A percentile compares a stretch with the other conserved stretches of the same genome.
Evolutionary conservation across 2,329 filamentous ascomycete species (phyloP).

Genomic region (Fusarium circinatum): DNA sequence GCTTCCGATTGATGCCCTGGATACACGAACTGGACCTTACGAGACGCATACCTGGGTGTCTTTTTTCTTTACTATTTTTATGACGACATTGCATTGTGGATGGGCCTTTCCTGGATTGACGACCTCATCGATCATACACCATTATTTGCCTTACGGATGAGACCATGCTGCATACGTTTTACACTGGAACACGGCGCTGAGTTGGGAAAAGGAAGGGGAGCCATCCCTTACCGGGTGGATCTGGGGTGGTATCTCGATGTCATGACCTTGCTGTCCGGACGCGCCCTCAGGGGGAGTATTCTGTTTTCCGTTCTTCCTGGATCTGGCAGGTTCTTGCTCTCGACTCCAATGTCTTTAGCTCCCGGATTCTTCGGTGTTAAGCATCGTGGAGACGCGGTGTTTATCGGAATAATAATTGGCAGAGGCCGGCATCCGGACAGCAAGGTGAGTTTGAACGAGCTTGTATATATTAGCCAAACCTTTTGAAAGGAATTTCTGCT

Average conservation of each 20-base stretch:
- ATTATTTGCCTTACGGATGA: slow-evolving; percentile 47
- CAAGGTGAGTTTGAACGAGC: slow-evolving; percentile 61
- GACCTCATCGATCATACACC: slow-evolving; percentile 42
- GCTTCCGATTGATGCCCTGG: slow-evolving; percentile 41
- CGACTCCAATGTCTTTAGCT: slow-evolving; percentile 38
- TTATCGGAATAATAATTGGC: slow-evolving; percentile 45
- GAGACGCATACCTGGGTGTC: slow-evolving; percentile 36
- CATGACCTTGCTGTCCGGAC: slow-evolving; percentile 50
- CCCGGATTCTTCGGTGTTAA: slow-evolving; percentile 41
- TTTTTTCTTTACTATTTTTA: slow-evolving; percentile 37
- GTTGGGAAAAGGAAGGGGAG: slow-evolving; percentile 45
- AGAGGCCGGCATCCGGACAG: slow-evolving; percentile 59
- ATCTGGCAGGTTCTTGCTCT: slow-evolving; percentile 44
- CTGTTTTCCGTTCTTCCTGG: slow-evolving; percentile 46
- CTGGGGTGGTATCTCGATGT: slow-evolving; percentile 41
- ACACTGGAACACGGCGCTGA: slow-evolving; percentile 45
- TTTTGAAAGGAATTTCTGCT: slow-evolving; percentile 50
- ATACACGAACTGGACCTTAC: slow-evolving; percentile 34
- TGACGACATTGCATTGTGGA: slow-evolving; percentile 44
- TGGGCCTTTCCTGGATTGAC: slow-evolving; percentile 41
- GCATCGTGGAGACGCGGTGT: slow-evolving; percentile 40
- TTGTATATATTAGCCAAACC: slow-evolving; percentile 64
- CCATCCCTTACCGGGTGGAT: slow-evolving; percentile 36
- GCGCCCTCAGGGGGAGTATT: slow-evolving; percentile 45
- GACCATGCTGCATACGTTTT: slow-evolving; percentile 49